Conservation (phyloP, 495 filamentous ascomycete species). For the Achaetomiella virescens region DNA sequence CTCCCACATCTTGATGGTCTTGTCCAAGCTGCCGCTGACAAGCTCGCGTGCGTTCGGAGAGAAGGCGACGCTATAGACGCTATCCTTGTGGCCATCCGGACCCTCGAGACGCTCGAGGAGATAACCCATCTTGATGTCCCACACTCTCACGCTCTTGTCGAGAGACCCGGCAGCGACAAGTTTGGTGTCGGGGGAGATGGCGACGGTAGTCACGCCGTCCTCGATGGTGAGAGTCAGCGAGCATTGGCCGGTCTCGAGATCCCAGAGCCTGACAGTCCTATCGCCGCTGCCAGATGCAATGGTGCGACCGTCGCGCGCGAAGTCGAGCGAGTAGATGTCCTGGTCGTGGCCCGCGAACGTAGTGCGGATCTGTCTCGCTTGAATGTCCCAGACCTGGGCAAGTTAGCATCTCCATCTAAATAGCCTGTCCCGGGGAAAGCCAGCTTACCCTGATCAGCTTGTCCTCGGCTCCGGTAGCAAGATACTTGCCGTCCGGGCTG, state of each 20-base stretch:
- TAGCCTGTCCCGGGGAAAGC: background rate
- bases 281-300: slow-evolving; percentile 88
- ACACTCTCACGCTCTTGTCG: slow-evolving; percentile 86
- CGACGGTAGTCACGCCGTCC: slow-evolving; percentile 86
- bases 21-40: slow-evolving; percentile 83
- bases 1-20: slow-evolving; percentile 96
- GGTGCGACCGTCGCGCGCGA: slow-evolving; percentile 76
- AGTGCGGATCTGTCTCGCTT: slow-evolving; percentile 64
- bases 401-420: background rate
- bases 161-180: slow-evolving; percentile 82
- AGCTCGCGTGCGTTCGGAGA: slow-evolving; percentile 81
- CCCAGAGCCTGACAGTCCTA: slow-evolving; percentile 83
- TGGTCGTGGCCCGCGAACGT: slow-evolving; percentile 85
- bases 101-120: slow-evolving; percentile 80
- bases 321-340: slow-evolving; percentile 91
- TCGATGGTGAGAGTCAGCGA: slow-evolving; percentile 76
- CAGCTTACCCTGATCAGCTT: slow-evolving; percentile 78
- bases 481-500: slow-evolving; percentile 82
- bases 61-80: slow-evolving; percentile 89
- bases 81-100: slow-evolving; percentile 81
- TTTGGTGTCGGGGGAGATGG: slow-evolving; percentile 82
- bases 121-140: slow-evolving; percentile 76
- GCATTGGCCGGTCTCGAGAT: slow-evolving; percentile 68
- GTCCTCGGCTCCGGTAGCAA: slow-evolving; percentile 86
- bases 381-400: slow-evolving; percentile 80